Base-by-base conservation (phyloP, 2,329 filamentous ascomycete species). In the Curvularia sp. region DNA sequence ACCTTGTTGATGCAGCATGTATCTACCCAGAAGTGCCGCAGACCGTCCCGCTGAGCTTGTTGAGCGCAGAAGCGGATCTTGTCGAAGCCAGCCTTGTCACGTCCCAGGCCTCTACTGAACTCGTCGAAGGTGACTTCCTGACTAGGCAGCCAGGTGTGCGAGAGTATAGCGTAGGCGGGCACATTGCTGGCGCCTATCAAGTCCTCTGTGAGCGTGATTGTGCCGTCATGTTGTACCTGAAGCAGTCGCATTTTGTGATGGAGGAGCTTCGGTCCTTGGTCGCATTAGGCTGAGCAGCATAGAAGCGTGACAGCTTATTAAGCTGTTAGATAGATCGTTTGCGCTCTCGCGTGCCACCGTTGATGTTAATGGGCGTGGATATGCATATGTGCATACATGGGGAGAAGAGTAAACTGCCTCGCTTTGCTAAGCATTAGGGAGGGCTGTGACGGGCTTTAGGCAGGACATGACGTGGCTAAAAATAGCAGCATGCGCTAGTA, bases 1-100 rank as follows among this genome's bases (percentile, higher is more conserved):
- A 15, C 15, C 25, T 59, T 59, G 13, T 50, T 47, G 0, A 59
- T 59, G n/a, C 46, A 59, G 23, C 51, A 59, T 3, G 56, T 50
- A 6, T 59, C 56, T 1, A 59, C 25, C 51, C 42, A 57, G 42
- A 52, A 57, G 28, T 57, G 34, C 3, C 27, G 25, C 2, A 57
- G 49, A 1, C 34, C 34, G n/a, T 57, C 54, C 15, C n/a, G 12
- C 12, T 10, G 1, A 8, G 54, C 32, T 7, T 48, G 42, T 25
- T 25, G 5, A 10, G 23, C 41, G 32, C 54, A 57, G 42, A 57
- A 57, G 5, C 21, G 6, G 7, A 57, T 25, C 38, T 57, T 57
- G 6, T 45, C 13, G 13, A 28, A 45, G 23, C 42, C 21, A 45
- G 42, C 23, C 42, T 45, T 45, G 13, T 45, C 21, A 27, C 19